These are phyloP conservation scores for Globisporangium alternatum DNA, from an alignment of 352 stramenopile species.

Conservation along the genomic window DNA sequence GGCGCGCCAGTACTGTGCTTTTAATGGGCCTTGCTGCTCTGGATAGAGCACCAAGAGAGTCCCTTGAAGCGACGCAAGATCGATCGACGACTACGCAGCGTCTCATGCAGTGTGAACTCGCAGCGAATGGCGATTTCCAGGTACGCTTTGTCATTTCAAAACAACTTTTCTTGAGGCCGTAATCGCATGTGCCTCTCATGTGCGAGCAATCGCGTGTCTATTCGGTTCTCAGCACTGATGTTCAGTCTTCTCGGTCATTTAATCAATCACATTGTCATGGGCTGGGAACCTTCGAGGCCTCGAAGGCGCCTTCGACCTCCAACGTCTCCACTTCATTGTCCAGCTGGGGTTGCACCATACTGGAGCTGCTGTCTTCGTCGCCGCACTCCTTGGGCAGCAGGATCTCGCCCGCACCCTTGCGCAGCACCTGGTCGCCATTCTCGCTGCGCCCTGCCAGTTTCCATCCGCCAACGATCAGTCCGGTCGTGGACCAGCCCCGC, in stretches of 20 bases:
- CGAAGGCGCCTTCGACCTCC: slow-evolving; percentile 14
- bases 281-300: neutral
- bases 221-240: too few species aligned
- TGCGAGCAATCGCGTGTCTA: too few species aligned
- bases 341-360: neutral
- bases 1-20: slow-evolving; percentile 19
- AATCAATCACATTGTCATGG: neutral
- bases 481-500: slow-evolving; percentile 39
- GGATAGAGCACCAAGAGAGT: too few species aligned
- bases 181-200: too few species aligned
- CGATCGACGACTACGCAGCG: too few species aligned
- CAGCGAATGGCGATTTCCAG: too few species aligned
- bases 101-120: too few species aligned
- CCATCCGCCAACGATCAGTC: slow-evolving; percentile 44
- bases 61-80: too few species aligned
- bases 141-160: too few species aligned
- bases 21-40: too few species aligned
- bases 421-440: slow-evolving; percentile 32
- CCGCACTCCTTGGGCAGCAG: slow-evolving; percentile 26
- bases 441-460: slow-evolving; percentile 22
- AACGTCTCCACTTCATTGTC: neutral
- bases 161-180: too few species aligned
- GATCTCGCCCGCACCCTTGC: slow-evolving; percentile 47
- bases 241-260: too few species aligned
- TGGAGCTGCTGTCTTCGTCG: neutral